phyloP scores from a whole-genome alignment of 441 rosid species.

The Croton laevigatus region DNA sequence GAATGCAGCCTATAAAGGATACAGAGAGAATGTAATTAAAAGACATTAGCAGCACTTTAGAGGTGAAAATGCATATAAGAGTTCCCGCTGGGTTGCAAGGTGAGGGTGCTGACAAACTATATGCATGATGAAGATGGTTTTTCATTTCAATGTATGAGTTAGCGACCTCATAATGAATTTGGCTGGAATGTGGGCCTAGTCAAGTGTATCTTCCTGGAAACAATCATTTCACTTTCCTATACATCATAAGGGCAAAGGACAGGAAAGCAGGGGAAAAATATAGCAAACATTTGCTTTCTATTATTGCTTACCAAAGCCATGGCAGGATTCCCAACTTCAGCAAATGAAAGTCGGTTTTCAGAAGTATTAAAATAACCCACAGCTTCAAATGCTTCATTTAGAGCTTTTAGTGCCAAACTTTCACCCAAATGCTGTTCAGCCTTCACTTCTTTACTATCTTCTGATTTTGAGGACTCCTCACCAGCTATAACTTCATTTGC shows the following conservation, averaged over 20 bases:
- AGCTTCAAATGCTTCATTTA: slow-evolving; percentile 84
- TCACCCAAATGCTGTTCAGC: slow-evolving; percentile 40
- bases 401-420: slow-evolving; percentile 65
- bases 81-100: background rate
- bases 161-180: too few relatives aligned
- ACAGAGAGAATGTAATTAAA: background rate
- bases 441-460: slow-evolving; percentile 38
- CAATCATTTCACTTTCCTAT: background rate
- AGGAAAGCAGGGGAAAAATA: background rate
- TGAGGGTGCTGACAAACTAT: background rate
- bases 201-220: background rate
- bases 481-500: slow-evolving; percentile 36
- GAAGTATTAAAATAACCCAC: slow-evolving; percentile 62
- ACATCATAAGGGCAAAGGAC: background rate
- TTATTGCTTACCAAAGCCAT: slow-evolving; percentile 83
- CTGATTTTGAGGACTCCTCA: slow-evolving; percentile 38
- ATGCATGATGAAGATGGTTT: background rate
- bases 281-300: background rate
- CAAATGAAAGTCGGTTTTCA: slow-evolving; percentile 71
- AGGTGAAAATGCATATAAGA: background rate
- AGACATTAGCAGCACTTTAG: background rate
- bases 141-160: too few relatives aligned
- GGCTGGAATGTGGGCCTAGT: too few relatives aligned
- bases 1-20: slow-evolving; percentile 66
- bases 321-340: slow-evolving; percentile 92